Conservation (phyloP, 1,284 basidiomycete species). For the Meripilus lineatus region DNA sequence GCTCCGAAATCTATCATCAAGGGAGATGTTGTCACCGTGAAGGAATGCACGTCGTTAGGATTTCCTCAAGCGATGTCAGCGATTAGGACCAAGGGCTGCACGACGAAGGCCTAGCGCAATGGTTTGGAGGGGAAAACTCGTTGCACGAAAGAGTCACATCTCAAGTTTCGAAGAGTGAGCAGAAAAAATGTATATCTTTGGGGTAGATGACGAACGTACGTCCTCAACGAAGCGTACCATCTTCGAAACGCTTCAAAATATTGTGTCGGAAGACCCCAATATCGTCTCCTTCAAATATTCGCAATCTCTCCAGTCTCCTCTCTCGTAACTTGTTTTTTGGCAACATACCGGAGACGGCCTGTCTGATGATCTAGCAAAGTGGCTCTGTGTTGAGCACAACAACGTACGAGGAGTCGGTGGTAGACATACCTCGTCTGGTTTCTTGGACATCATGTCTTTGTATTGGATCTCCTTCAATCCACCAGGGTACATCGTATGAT, state of each 20-base stretch:
- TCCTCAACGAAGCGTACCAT: conserved; percentile 54
- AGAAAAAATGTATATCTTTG: too few relatives aligned
- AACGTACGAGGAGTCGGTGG: too few relatives aligned
- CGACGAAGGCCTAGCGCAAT: too few relatives aligned
- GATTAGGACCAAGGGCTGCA: too few relatives aligned
- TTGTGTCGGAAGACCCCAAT: conserved; percentile 68
- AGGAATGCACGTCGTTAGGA: too few relatives aligned
- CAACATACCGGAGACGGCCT: conserved; percentile 94
- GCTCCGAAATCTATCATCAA: too few relatives aligned
- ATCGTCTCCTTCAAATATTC: conserved; percentile 77
- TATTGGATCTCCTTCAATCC: conserved; percentile 90
- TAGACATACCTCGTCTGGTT: conserved; percentile 86
- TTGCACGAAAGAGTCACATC: too few relatives aligned
- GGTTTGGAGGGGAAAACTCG: too few relatives aligned
- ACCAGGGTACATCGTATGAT: conserved; percentile 92
- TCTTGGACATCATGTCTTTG: conserved; percentile 74
- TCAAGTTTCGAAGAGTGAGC: too few relatives aligned
- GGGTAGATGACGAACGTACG: too few relatives aligned
- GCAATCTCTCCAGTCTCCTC: conserved; percentile 76
- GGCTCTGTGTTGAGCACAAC: conserved; percentile 7
- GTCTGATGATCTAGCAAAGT: conserved; percentile 83
- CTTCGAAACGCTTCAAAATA: conserved; percentile 71
- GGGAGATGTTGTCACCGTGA: too few relatives aligned
- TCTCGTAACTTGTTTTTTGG: conserved; percentile 94
- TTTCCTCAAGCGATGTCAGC: too few relatives aligned